Conservation (phyloP, 768 basidiomycete genomes). For the Gloeopeniophorella convolvens region DNA sequence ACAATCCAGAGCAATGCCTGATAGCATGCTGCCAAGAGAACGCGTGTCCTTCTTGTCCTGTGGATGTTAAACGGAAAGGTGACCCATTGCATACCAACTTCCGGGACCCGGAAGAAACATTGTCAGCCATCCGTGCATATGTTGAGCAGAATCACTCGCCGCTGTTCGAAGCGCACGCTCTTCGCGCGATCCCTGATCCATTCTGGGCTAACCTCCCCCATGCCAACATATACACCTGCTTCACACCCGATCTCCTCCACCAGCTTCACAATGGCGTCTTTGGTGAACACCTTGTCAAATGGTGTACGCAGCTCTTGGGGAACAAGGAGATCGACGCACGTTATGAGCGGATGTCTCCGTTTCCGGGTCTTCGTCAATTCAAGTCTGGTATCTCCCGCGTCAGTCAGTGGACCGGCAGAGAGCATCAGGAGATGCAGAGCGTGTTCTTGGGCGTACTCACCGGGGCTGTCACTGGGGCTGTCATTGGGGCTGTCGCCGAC, state of each 20-base stretch:
- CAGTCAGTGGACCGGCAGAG: background rate
- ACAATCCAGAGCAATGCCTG: constrained; percentile 25
- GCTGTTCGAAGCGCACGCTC: background rate
- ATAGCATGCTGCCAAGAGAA: constrained; percentile 2
- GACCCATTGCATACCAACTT: background rate
- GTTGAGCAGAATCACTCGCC: background rate
- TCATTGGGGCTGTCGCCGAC: too few relatives aligned
- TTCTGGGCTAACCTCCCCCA: constrained; percentile 20
- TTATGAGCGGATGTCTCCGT: too few relatives aligned
- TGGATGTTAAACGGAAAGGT: background rate
- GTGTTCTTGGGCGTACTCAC: too few relatives aligned
- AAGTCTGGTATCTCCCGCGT: background rate
- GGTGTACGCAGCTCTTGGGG: background rate
- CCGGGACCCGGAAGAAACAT: background rate
- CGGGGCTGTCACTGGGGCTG: too few relatives aligned
- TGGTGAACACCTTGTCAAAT: constrained; percentile 12
- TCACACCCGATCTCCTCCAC: constrained; percentile 22
- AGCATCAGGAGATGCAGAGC: background rate
- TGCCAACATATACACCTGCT: constrained; percentile 15
- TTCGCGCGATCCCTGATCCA: constrained; percentile 9
- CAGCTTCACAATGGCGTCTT: constrained; percentile 19
- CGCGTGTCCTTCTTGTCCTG: constrained; percentile 2
- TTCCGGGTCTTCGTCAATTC: background rate
- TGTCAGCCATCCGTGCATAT: background rate
- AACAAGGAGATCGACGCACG: background rate